Conservation (phyloP, 768 basidiomycete species). For the Rhodotorula paludigena region DNA sequence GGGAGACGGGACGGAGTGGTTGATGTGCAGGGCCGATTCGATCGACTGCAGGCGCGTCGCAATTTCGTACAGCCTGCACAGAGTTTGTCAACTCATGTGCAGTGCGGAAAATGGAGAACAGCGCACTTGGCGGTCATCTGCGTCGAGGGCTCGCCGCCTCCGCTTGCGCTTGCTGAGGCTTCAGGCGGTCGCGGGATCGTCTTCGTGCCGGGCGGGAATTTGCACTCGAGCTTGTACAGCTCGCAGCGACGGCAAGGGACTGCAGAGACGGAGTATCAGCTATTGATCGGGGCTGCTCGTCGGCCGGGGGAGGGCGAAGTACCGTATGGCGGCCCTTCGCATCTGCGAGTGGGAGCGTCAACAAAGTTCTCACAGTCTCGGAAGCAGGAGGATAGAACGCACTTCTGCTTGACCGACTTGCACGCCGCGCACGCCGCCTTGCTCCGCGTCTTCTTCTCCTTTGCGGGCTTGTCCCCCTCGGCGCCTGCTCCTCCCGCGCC, state of each 20-base stretch:
- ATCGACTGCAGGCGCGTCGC: slow-evolving; percentile 29
- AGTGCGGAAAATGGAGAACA: neutral
- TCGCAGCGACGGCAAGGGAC: slow-evolving; percentile 38
- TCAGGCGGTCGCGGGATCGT: slow-evolving; percentile 22
- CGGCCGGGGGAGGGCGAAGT: neutral
- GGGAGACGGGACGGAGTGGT: neutral
- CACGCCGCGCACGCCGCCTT: slow-evolving; percentile 30
- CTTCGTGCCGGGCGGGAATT: slow-evolving; percentile 32
- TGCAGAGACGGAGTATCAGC: neutral
- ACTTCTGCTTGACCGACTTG: slow-evolving; percentile 36
- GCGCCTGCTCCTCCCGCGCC: neutral
- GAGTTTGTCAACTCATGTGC: too few species aligned
- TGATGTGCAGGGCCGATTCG: slow-evolving; percentile 33
- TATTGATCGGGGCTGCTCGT: neutral
- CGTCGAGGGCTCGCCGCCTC: neutral
- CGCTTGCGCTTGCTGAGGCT: neutral
- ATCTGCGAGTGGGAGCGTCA: slow-evolving; percentile 2
- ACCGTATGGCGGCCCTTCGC: slow-evolving; percentile 36
- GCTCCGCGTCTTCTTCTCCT: slow-evolving; percentile 36
- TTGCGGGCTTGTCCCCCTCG: neutral
- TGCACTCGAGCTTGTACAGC: slow-evolving; percentile 37
- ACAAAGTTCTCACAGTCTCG: neutral
- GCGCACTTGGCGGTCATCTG: slow-evolving; percentile 21
- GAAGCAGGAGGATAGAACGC: neutral
- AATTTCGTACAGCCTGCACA: slow-evolving; percentile 30